phyloP scores from a whole-genome alignment of 2,329 filamentous ascomycete species.

The Paramyrothecium sp. region DNA sequence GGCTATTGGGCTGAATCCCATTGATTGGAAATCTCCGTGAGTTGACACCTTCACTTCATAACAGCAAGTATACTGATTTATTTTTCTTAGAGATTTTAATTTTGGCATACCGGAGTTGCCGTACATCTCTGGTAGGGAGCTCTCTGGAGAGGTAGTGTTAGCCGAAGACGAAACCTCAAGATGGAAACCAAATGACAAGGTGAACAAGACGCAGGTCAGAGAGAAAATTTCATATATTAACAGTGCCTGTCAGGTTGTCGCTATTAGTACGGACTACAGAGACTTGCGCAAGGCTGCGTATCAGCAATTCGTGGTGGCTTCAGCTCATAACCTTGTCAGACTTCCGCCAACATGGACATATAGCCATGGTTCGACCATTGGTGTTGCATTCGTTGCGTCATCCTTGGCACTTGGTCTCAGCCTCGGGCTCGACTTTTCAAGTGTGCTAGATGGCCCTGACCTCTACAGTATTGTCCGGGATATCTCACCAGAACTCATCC shows the following conservation, averaged over 20 bases:
- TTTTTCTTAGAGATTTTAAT: conserved; percentile 57
- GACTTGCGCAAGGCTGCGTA: conserved; percentile 67
- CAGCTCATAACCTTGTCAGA: conserved; percentile 60
- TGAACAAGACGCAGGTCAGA: conserved; percentile 13
- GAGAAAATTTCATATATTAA: neutral
- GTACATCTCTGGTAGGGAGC: conserved; percentile 65
- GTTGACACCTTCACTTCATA: conserved; percentile 21
- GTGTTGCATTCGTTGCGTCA: conserved; percentile 68
- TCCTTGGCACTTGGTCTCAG: conserved; percentile 64
- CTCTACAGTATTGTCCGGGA: conserved; percentile 46
- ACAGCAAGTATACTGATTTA: neutral
- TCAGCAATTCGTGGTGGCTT: conserved; percentile 65
- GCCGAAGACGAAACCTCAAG: conserved; percentile 34
- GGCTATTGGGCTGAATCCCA: conserved; percentile 68
- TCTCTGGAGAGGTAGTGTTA: conserved; percentile 59
- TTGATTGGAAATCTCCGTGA: conserved; percentile 70
- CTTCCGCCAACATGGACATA: conserved; percentile 50
- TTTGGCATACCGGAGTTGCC: conserved; percentile 66
- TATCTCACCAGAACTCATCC: conserved; percentile 44
- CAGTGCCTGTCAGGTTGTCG: conserved; percentile 35
- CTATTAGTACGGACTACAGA: conserved; percentile 68
- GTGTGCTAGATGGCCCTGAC: conserved; percentile 51
- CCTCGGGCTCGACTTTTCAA: conserved; percentile 61
- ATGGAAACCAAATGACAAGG: conserved; percentile 53
- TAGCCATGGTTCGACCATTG: conserved; percentile 57